phyloP scores from a whole-genome alignment of 2,329 filamentous ascomycete genomes.

The Eurotiales sp. region DNA sequence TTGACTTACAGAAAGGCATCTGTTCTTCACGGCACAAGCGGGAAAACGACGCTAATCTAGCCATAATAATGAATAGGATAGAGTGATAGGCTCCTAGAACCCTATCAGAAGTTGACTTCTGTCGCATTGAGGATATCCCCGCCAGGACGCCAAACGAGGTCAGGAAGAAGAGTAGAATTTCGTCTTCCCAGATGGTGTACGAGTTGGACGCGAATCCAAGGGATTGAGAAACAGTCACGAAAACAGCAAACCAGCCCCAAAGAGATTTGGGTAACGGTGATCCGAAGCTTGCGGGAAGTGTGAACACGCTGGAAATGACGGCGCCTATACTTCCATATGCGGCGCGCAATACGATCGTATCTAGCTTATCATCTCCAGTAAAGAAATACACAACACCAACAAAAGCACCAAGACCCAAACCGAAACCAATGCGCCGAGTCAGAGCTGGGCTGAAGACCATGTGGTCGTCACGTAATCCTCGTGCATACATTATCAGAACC shows the following conservation, averaged over 20 bases:
- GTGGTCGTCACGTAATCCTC: slow-evolving; percentile 49
- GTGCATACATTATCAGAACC: slow-evolving; percentile 69
- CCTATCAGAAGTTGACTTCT: slow-evolving; percentile 63
- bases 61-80: slow-evolving; percentile 72
- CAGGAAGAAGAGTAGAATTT: slow-evolving; percentile 87
- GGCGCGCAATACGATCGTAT: slow-evolving; percentile 36
- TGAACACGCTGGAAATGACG: slow-evolving; percentile 37
- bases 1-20: slow-evolving; percentile 93
- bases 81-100: slow-evolving; percentile 82
- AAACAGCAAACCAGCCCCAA: slow-evolving; percentile 82
- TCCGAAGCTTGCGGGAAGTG: slow-evolving; percentile 37
- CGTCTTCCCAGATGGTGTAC: slow-evolving; percentile 98
- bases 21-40: slow-evolving; percentile 95
- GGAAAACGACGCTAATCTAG: slow-evolving; percentile 77
- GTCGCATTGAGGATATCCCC: slow-evolving; percentile 69
- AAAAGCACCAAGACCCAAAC: slow-evolving; percentile 43
- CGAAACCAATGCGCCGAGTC: slow-evolving; percentile 49
- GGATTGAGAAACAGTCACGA: slow-evolving; percentile 84
- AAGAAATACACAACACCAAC: slow-evolving; percentile 24
- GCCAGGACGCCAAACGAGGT: slow-evolving; percentile 79
- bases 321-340: slow-evolving; percentile 46
- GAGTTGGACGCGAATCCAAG: slow-evolving; percentile 95
- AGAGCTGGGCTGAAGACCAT: slow-evolving; percentile 46
- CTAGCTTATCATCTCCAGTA: slow-evolving; percentile 26
- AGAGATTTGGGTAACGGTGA: slow-evolving; percentile 65